A percentile compares a stretch with the other conserved stretches of the same genome.
Conservation (phyloP, 2,329 filamentous ascomycete genomes). For the Fusarium torreyae region DNA sequence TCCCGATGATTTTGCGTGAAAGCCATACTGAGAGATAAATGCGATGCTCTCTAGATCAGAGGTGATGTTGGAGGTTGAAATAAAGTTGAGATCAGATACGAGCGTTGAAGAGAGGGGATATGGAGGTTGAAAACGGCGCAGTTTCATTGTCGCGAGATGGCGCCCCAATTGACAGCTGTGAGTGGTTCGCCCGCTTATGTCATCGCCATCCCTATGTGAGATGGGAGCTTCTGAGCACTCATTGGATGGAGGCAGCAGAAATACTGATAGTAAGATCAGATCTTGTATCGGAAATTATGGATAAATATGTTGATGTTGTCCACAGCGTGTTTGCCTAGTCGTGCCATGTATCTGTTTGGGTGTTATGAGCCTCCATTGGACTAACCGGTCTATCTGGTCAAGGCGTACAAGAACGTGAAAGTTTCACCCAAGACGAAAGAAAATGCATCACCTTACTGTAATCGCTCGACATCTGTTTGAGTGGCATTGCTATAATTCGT, state of each 20-base stretch:
- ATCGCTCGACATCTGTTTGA: no score
- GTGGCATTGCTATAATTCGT: no score
- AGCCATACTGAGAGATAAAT: constrained; percentile 9
- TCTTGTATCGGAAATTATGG: neutral
- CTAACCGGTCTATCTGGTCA: no score
- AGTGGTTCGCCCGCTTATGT: constrained; percentile 28
- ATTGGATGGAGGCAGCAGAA: neutral
- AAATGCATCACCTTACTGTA: no score
- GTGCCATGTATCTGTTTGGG: no score
- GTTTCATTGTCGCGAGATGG: constrained; percentile 1
- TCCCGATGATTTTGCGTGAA: constrained; percentile 1
- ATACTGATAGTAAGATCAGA: neutral
- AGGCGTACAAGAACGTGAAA: no score
- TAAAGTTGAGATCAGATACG: constrained; percentile 10
- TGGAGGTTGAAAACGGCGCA: constrained; percentile 17
- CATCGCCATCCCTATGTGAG: constrained; percentile 3
- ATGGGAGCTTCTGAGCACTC: constrained; percentile 11
- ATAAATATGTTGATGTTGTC: no score
- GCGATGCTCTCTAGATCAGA: neutral
- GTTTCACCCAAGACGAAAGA: no score
- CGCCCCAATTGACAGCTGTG: constrained; percentile 8
- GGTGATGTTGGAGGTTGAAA: constrained; percentile 13
- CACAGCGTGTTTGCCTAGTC: no score
- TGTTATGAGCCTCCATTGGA: no score
- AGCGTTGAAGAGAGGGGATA: neutral